A percentile compares a stretch with the other conserved stretches of the same genome.
Conservation (phyloP, 2,329 filamentous ascomycete species). For the Trichoderma arundinaceum region DNA sequence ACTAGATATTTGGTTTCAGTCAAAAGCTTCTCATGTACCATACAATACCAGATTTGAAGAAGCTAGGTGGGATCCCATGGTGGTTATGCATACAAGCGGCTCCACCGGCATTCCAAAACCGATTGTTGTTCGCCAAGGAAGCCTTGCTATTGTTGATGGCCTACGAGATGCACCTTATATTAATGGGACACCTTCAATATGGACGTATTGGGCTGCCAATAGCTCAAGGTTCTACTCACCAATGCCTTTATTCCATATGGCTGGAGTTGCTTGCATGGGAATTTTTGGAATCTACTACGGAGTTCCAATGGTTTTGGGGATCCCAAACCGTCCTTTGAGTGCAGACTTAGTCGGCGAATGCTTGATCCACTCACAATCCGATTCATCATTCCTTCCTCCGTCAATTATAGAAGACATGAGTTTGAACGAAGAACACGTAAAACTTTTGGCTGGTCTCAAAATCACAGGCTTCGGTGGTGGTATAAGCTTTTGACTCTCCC, state of each 20-base stretch:
- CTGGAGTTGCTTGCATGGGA: conserved; percentile 40
- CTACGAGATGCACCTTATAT: conserved; percentile 39
- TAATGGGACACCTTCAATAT: conserved; percentile 34
- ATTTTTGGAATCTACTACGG: conserved; percentile 41
- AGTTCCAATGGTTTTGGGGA: conserved; percentile 39
- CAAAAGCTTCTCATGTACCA: conserved; percentile 44
- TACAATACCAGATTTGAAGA: conserved; percentile 51
- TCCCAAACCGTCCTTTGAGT: conserved; percentile 45
- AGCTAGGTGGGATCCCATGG: conserved; percentile 49
- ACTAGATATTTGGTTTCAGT: conserved; percentile 46
- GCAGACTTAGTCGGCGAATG: conserved; percentile 44
- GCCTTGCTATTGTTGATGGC: conserved; percentile 45
- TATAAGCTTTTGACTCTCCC: conserved; percentile 25
- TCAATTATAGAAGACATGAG: conserved; percentile 53
- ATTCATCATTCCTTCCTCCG: conserved; percentile 45
- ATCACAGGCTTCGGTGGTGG: conserved; percentile 48
- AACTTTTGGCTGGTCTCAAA: conserved; percentile 43
- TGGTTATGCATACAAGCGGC: conserved; percentile 54
- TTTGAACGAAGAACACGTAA: conserved; percentile 41
- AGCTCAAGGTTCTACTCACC: conserved; percentile 26
- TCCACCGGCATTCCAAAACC: conserved; percentile 55
- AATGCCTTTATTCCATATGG: conserved; percentile 51
- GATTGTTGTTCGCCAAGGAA: conserved; percentile 48
- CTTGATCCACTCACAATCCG: conserved; percentile 38
- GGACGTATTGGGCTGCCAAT: conserved; percentile 23